phyloP scores from a whole-genome alignment of 441 rosid species.

The Gossypium schwendimanii region DNA sequence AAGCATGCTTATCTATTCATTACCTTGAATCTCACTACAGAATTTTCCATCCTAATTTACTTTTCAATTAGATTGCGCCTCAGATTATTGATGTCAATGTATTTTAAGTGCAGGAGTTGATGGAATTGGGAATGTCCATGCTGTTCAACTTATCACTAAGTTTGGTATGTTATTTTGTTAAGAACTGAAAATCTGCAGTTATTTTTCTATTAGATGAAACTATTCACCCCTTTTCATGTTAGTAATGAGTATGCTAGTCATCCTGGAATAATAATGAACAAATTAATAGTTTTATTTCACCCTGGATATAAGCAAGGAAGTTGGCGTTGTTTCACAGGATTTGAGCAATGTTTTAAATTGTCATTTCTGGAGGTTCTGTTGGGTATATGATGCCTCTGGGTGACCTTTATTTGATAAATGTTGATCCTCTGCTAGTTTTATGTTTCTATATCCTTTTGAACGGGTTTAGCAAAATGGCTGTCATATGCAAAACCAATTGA shows the following conservation, averaged over 20 bases:
- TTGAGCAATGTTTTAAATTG: conserved; percentile 1
- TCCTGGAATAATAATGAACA: background rate
- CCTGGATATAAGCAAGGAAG: background rate
- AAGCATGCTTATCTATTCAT: background rate
- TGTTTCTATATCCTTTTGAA: background rate
- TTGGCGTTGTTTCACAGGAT: background rate
- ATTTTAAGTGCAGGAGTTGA: conserved; percentile 60
- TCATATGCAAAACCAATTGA: background rate
- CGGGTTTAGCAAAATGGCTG: background rate
- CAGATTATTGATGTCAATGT: conserved; percentile 12
- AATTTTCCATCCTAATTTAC: background rate
- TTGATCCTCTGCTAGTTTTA: background rate
- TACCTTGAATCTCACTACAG: background rate
- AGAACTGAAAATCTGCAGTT: background rate
- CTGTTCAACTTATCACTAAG: conserved; percentile 61
- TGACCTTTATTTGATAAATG: background rate
- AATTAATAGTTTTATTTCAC: background rate
- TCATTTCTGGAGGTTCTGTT: background rate
- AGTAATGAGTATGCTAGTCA: background rate
- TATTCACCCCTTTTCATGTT: background rate
- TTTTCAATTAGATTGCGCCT: background rate
- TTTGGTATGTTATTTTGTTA: conserved; percentile 47
- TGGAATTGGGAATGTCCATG: conserved; percentile 79
- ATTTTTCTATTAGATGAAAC: background rate
- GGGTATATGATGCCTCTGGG: background rate